Evolutionary conservation across 2,329 filamentous ascomycete genomes (phyloP), one percentile per base, ranked within the genome.

Genomic region (Hypoxylon sp.): DNA sequence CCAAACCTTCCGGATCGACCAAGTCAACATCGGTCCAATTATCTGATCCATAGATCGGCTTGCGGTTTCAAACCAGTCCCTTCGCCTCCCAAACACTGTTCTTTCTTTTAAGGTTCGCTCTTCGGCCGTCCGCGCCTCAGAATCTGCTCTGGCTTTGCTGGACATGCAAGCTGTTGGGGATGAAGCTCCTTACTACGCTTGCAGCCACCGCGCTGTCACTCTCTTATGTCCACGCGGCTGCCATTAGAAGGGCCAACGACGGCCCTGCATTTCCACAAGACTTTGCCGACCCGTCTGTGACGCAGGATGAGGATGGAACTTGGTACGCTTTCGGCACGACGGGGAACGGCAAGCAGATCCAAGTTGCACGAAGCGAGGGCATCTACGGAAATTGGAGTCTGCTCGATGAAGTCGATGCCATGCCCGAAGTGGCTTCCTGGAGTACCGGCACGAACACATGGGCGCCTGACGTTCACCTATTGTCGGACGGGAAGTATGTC

Each of bases 241-340:
- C 37, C 41, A 48, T 48, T 2, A 26, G 41, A 41, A 55, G 49
- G 12, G 15, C 45, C 19, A 32, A 44, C 45, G 40, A 48, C 5
- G 40, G 46, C 5, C 50, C 44, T 15, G 59, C 62, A 6, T 61
- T 54, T 60, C 77, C 30, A 32, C 63, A 64, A 17, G 74, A 83
- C 67, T 84, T 84, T 62, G 74, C 81, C 8, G 80, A 84, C 56
- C 81, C 82, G 5, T 68, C 74, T 8, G 73, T 86, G 37, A 61
- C 85, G 36, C 66, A 77, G 59, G 73, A 69, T 25, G 46, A 68
- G 3, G 72, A 78, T 55, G 77, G 74, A 5, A 72, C 68, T 2
- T 86, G 78, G 74, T 82, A 85, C 59, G 78, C 82, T 5, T 86
- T 84, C 64, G 81, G 76, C 3, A 84, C 80, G 1, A 77, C 76